Evolutionary conservation across 805 yeast species (phyloP).

Genomic region (Isabelozyma pseudorhagii): DNA sequence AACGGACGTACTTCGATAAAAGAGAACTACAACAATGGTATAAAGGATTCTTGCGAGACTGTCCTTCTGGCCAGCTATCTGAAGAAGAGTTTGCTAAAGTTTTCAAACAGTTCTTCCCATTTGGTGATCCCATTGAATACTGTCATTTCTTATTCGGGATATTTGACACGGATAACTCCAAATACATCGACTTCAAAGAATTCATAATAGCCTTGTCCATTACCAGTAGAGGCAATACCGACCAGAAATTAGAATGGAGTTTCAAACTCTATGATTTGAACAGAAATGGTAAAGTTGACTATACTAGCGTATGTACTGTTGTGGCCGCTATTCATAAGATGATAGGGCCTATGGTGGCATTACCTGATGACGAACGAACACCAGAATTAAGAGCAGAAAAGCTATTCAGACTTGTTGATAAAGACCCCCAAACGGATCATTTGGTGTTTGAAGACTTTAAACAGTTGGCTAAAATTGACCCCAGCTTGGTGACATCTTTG

Average conservation of each 20-base stretch:
- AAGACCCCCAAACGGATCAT: constrained; percentile 58
- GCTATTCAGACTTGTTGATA: constrained; percentile 71
- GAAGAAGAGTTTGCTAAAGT: constrained; percentile 87
- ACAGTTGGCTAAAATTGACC: constrained; percentile 75
- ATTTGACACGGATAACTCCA: constrained; percentile 78
- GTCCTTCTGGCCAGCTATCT: constrained; percentile 85
- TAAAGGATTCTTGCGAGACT: constrained; percentile 90
- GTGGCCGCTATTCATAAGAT: constrained; percentile 85
- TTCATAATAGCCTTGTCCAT: constrained; percentile 84
- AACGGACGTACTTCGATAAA: constrained; percentile 86
- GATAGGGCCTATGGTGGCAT: constrained; percentile 91
- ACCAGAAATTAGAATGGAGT: constrained; percentile 87
- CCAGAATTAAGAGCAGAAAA: constrained; percentile 86
- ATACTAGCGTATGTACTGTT: constrained; percentile 75
- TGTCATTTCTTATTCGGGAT: constrained; percentile 85
- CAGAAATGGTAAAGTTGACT: constrained; percentile 71
- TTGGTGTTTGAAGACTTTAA: constrained; percentile 83
- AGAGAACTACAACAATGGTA: constrained; percentile 98
- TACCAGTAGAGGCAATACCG: constrained; percentile 80
- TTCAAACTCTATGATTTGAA: constrained; percentile 84
- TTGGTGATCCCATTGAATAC: constrained; percentile 93
- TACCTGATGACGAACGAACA: constrained; percentile 85
- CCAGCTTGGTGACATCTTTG: constrained; percentile 71
- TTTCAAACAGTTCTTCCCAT: constrained; percentile 95
- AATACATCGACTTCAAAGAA: constrained; percentile 85